Evolutionary conservation across 805 yeast genomes (phyloP), one percentile per base, ranked within the genome.

Genomic region (Groenewaldozyma salmanticensis): DNA sequence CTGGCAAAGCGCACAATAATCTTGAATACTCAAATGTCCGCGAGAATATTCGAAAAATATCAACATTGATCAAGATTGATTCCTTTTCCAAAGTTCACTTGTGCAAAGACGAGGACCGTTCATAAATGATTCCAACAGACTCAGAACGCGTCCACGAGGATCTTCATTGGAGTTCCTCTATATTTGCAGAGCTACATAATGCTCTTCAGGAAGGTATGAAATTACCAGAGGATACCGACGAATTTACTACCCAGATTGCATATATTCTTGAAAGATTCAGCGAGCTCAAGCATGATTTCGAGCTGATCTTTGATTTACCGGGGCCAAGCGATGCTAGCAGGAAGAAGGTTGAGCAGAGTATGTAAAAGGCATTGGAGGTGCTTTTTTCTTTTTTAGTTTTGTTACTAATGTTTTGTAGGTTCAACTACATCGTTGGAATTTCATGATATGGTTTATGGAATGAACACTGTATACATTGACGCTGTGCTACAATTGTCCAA

Each of bases 401-500:
- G n/a, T n/a, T n/a, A n/a, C n/a, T n/a, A n/a, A n/a, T n/a, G n/a
- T n/a, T n/a, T n/a, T n/a, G n/a, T n/a, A n/a, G n/a, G n/a, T n/a
- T n/a, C n/a, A n/a, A n/a, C n/a, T n/a, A n/a, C n/a, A n/a, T n/a
- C n/a, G n/a, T n/a, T n/a, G n/a, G n/a, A n/a, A n/a, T n/a, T n/a
- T n/a, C n/a, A n/a, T n/a, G n/a, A n/a, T n/a, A n/a, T n/a, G n/a
- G n/a, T n/a, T n/a, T n/a, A n/a, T n/a, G n/a, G n/a, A n/a, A n/a
- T n/a, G n/a, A n/a, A n/a, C n/a, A n/a, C n/a, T n/a, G n/a, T n/a
- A n/a, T n/a, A n/a, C n/a, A n/a, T n/a, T n/a, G n/a, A n/a, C n/a
- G 29, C 13, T 32, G 27, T 35, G 18, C 13, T 33, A 19, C 13
- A 19, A n/a, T 5, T 33, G 11, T 65, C 88, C 0, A 83, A 77